Evolutionary conservation across 352 stramenopile genomes (phyloP).

Genomic region (Pythium brachiatum): DNA sequence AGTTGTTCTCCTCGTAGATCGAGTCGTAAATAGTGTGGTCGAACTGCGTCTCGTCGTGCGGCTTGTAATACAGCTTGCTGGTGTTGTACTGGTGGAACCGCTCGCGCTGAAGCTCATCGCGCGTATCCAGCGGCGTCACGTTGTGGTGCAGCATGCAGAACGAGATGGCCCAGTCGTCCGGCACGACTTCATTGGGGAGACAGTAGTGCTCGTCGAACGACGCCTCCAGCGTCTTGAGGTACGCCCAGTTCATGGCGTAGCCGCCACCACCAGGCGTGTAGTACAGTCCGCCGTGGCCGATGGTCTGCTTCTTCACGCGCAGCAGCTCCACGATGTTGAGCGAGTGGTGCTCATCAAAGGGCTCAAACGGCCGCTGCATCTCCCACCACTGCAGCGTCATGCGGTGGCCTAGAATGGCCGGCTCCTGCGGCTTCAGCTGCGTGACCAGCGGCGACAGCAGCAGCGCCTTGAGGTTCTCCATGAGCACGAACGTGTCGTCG

Average conservation of each 20-base stretch:
- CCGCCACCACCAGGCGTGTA: constrained; percentile 81
- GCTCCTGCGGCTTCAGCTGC: constrained; percentile 30
- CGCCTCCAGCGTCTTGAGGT: constrained; percentile 62
- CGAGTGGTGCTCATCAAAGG: constrained; percentile 62
- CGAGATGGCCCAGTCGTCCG: constrained; percentile 85
- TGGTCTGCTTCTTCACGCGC: constrained; percentile 46
- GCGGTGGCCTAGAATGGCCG: constrained; percentile 70
- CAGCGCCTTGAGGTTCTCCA: constrained; percentile 83
- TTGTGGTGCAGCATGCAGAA: constrained; percentile 83
- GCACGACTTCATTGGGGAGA: constrained; percentile 62
- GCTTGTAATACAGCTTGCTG: constrained; percentile 60
- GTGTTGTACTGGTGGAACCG: constrained; percentile 86
- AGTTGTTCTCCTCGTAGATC: constrained; percentile 87
- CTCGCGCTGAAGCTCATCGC: constrained; percentile 63
- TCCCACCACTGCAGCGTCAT: constrained; percentile 89
- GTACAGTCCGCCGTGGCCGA: constrained; percentile 55
- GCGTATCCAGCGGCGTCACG: constrained; percentile 68
- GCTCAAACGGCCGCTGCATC: constrained; percentile 67
- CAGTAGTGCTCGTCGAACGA: constrained; percentile 77
- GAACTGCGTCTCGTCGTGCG: constrained; percentile 66
- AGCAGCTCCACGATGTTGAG: constrained; percentile 52
- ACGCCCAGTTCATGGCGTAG: constrained; percentile 85
- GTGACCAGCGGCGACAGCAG: constrained; percentile 51
- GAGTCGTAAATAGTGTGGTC: constrained; percentile 70
- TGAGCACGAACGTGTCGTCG: constrained; percentile 84